These are phyloP conservation scores for Salvia miltiorrhiza DNA, from an alignment of 257 asterid species.

Conservation along the genomic window DNA sequence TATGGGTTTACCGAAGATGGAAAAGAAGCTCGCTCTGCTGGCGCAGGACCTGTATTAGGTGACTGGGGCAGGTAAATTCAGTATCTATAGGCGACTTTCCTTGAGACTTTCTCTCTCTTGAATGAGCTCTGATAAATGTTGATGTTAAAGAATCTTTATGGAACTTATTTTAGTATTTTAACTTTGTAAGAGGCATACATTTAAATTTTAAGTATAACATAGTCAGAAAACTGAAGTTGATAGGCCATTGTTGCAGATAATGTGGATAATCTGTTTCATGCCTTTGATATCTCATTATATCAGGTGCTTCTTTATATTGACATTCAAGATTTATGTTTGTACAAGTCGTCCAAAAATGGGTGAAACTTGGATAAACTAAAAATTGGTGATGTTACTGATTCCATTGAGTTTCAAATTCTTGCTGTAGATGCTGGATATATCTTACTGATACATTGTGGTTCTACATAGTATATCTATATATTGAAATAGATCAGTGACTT, in stretches of 20 bases:
- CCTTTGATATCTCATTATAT: neutral
- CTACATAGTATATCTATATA: neutral
- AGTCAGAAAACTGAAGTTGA: neutral
- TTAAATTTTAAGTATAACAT: neutral
- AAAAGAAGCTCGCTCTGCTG: slow-evolving; percentile 93
- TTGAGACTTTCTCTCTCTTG: neutral
- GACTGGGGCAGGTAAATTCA: slow-evolving; percentile 95
- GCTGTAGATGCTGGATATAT: neutral
- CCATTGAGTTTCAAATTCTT: too few species aligned
- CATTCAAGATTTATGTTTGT: neutral
- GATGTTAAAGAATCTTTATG: neutral
- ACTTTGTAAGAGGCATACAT: neutral
- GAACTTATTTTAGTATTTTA: slow-evolving; percentile 5
- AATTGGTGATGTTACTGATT: neutral
- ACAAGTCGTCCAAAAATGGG: neutral
- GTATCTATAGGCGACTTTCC: neutral
- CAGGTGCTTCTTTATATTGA: neutral
- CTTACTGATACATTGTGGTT: slow-evolving; percentile 5
- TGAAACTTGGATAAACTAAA: neutral
- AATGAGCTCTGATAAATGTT: neutral
- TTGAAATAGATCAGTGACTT: neutral
- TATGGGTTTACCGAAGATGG: slow-evolving; percentile 94
- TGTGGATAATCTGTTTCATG: slow-evolving; percentile 14
- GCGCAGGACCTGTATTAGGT: slow-evolving; percentile 96
- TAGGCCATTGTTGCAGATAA: slow-evolving; percentile 6